These are phyloP conservation scores for Stereum hirsutum DNA, from an alignment of 1,284 basidiomycete species.

Conservation along the genomic window DNA sequence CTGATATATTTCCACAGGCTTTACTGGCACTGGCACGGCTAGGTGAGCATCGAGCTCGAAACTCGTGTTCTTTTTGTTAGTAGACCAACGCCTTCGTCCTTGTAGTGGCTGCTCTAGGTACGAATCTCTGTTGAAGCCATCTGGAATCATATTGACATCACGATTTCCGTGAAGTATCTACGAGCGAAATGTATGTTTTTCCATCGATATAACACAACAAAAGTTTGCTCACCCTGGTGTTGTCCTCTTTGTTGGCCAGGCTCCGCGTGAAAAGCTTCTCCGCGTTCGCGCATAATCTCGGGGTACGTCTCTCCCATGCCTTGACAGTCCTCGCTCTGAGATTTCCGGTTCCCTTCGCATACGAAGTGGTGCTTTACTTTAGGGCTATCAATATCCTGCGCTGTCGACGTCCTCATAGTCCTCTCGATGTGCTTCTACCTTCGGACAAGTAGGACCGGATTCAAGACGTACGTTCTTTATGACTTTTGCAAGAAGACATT, in stretches of 20 bases:
- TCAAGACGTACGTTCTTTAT: slow-evolving; percentile 10
- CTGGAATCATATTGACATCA: background rate
- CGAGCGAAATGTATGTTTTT: slow-evolving; percentile 27
- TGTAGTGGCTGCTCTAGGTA: slow-evolving; percentile 3
- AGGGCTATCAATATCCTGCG: slow-evolving; percentile 37
- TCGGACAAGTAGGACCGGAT: slow-evolving; percentile 23
- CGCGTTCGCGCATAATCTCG: background rate
- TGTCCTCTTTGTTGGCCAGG: background rate
- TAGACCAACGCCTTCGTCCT: slow-evolving; percentile 3
- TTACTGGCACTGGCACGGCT: slow-evolving; percentile 22
- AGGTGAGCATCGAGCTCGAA: slow-evolving; percentile 16
- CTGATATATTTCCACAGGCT: slow-evolving; percentile 12
- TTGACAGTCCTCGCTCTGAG: background rate
- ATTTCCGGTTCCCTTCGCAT: slow-evolving; percentile 1
- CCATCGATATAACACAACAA: background rate
- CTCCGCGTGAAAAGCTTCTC: background rate
- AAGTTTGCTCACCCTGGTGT: background rate
- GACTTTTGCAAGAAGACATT: background rate
- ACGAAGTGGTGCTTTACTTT: slow-evolving; percentile 40
- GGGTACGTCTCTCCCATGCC: background rate
- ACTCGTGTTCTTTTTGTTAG: slow-evolving; percentile 18
- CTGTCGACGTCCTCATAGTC: slow-evolving; percentile 39
- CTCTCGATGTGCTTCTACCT: slow-evolving; percentile 34
- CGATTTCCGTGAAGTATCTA: slow-evolving; percentile 16
- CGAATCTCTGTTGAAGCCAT: background rate